Percentiles rank a stretch among this genome's conserved stretches.
phyloP scores from a whole-genome alignment of 2,329 filamentous ascomycete genomes.

The Fusarium sp. region DNA sequence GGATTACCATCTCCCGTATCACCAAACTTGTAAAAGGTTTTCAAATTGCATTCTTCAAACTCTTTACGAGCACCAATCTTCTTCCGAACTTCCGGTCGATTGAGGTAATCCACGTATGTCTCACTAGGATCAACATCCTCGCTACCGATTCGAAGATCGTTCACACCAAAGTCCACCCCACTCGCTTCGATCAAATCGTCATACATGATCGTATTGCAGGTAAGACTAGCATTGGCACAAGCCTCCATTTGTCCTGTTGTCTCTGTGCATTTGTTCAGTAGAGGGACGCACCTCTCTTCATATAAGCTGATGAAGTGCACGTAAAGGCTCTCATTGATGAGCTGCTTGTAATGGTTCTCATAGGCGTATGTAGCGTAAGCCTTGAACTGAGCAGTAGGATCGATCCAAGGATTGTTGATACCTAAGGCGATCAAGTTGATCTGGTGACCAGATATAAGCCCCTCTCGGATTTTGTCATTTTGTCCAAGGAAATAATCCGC shows the following conservation, averaged over 20 bases:
- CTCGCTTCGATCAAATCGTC: conserved; percentile 21
- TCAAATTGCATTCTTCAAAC: conserved; percentile 37
- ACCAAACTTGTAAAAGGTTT: conserved; percentile 29
- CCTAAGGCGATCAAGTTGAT: conserved; percentile 64
- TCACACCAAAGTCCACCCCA: conserved; percentile 55
- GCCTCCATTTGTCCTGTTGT: conserved; percentile 36
- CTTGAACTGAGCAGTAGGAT: conserved; percentile 53
- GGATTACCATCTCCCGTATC: conserved; percentile 39
- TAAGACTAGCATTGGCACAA: conserved; percentile 43
- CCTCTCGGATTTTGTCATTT: conserved; percentile 63
- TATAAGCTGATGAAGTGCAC: conserved; percentile 46
- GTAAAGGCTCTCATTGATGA: conserved; percentile 37
- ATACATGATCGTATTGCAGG: conserved; percentile 41
- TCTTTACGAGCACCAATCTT: conserved; percentile 38
- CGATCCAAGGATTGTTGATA: conserved; percentile 69
- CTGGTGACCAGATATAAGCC: conserved; percentile 55
- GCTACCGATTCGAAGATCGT: conserved; percentile 56
- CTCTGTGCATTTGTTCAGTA: conserved; percentile 41
- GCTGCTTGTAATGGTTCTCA: conserved; percentile 50
- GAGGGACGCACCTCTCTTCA: conserved; percentile 41
- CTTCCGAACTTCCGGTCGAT: conserved; percentile 27
- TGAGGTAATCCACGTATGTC: conserved; percentile 35
- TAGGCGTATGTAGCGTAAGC: conserved; percentile 49
- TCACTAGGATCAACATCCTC: conserved; percentile 32
- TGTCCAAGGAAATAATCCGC: conserved; percentile 66